Percentiles rank a stretch among this genome's conserved stretches.
These are phyloP conservation scores for Lentinula edodes DNA, from an alignment of 768 basidiomycete species.

Conservation along the genomic window DNA sequence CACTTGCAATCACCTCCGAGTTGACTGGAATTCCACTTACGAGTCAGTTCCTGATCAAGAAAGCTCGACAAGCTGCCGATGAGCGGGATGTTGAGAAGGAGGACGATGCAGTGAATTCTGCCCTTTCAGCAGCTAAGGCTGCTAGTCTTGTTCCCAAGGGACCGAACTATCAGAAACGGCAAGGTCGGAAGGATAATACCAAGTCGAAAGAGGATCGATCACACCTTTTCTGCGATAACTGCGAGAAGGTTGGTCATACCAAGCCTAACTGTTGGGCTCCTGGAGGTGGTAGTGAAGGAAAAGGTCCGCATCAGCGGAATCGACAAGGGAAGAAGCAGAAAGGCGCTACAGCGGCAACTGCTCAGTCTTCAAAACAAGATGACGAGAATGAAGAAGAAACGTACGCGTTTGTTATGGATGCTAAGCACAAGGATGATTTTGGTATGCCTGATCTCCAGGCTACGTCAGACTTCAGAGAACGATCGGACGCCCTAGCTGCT, in stretches of 20 bases:
- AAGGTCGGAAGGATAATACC: neutral
- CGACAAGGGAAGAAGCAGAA: constrained; percentile 10
- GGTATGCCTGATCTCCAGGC: neutral
- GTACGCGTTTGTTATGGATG: neutral
- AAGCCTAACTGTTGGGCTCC: constrained; percentile 23
- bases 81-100: neutral
- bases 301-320: constrained; percentile 13
- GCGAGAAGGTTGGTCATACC: constrained; percentile 14
- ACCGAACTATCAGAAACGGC: neutral
- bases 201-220: neutral
- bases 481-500: neutral
- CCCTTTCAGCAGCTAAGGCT: neutral
- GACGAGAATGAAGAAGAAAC: constrained; percentile 7
- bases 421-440: neutral
- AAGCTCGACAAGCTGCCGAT: neutral
- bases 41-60: neutral
- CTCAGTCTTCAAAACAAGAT: neutral
- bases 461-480: constrained; percentile 9
- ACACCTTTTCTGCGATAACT: neutral
- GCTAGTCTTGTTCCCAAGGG: neutral
- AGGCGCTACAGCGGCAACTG: neutral
- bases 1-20: neutral
- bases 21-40: neutral
- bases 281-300: constrained; percentile 25
- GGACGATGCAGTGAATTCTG: neutral